These are phyloP conservation scores for Deuterostichococcus epilithicus DNA, from an alignment of 139 green algal genomes.

Conservation along the genomic window DNA sequence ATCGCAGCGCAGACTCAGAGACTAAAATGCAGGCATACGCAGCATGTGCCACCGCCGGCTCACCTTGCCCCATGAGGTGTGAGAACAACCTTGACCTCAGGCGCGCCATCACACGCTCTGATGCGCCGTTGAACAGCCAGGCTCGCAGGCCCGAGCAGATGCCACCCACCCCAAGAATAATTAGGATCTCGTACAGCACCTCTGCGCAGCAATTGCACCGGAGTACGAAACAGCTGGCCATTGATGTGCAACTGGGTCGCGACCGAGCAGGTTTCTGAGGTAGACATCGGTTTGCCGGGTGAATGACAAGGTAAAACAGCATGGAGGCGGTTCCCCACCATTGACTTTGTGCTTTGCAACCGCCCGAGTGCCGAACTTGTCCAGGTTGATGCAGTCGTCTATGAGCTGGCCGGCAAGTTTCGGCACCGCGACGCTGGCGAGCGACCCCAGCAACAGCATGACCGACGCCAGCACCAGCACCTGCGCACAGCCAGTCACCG, in stretches of 20 bases:
- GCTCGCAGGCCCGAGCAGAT: constrained; percentile 24
- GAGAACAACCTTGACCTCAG: constrained; percentile 33
- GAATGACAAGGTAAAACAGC: background rate
- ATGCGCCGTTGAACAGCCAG: constrained; percentile 45
- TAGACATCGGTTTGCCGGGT: background rate
- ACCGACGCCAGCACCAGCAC: constrained; percentile 23
- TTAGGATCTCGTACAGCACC: constrained; percentile 29
- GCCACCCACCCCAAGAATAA: constrained; percentile 30
- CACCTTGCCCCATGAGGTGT: constrained; percentile 15
- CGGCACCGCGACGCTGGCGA: constrained; percentile 36
- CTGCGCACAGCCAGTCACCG: background rate
- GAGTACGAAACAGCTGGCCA: background rate
- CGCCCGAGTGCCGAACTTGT: background rate
- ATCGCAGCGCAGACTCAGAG: background rate
- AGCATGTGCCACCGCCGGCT: no score
- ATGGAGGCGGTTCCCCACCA: background rate
- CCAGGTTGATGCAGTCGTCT: constrained; percentile 37
- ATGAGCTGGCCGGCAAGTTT: constrained; percentile 47
- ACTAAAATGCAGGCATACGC: background rate
- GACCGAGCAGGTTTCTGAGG: background rate
- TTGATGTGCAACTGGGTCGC: background rate
- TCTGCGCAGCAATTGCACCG: background rate
- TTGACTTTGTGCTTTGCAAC: constrained; percentile 24
- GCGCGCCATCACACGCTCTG: constrained; percentile 46
- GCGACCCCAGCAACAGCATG: constrained; percentile 14